A percentile compares a stretch with the other conserved stretches of the same genome.
phyloP scores from a whole-genome alignment of 139 green algal species.

The Nannochloris sp. region DNA sequence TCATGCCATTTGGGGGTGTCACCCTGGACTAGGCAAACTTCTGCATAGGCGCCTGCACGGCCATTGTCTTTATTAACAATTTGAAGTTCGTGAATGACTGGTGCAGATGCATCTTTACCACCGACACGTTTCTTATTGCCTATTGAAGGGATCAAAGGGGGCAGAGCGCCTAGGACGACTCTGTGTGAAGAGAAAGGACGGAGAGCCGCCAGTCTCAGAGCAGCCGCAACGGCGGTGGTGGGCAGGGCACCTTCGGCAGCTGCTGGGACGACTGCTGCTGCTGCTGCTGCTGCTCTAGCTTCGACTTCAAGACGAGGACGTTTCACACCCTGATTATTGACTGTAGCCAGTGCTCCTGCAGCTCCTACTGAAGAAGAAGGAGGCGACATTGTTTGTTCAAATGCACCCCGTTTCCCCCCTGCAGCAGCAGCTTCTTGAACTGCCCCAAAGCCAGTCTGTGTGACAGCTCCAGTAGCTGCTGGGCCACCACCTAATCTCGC shows the following conservation, averaged over 20 bases:
- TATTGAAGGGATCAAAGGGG: background rate
- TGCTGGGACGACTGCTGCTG: background rate
- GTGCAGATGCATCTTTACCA: background rate
- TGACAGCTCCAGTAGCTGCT: background rate
- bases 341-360: background rate
- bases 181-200: too few relatives aligned
- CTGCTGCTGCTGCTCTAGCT: background rate
- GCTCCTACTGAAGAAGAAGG: background rate
- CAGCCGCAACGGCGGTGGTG: background rate
- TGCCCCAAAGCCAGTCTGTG: slow-evolving; percentile 20
- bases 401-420: background rate
- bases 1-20: slow-evolving; percentile 40
- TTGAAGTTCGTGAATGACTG: slow-evolving; percentile 6
- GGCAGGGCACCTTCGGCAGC: background rate
- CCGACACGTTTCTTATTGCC: background rate
- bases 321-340: background rate
- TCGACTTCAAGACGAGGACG: background rate
- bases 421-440: background rate
- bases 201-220: background rate
- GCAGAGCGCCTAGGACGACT: too few relatives aligned
- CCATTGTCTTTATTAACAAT: slow-evolving; percentile 21
- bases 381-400: slow-evolving; percentile 10
- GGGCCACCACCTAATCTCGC: slow-evolving; percentile 6
- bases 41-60: background rate
- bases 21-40: slow-evolving; percentile 17